Base-by-base conservation (phyloP, 73 alveolate genomes). In the Symbiodinium natans region DNA sequence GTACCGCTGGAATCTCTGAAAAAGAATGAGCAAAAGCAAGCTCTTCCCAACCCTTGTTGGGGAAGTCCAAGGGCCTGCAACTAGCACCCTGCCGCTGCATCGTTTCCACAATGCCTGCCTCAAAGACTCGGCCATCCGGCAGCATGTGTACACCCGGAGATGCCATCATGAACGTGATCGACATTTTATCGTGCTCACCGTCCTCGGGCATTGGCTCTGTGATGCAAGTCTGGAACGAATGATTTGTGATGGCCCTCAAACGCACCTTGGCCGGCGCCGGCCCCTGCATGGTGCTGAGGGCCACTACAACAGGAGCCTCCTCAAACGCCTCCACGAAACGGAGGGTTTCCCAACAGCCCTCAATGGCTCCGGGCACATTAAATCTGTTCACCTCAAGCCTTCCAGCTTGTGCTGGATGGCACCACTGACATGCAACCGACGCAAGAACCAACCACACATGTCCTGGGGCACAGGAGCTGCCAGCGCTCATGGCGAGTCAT, bases 281-380 rank as follows among this genome's bases (percentile, higher is more conserved):
- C 33, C 88, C 88, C n/a, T 36, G 36, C 15, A 6, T 15, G 10
- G 56, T 33, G 38, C 59, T 19, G 36, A 80, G 29, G 9, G 56
- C 88, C 54, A 80, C 88, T 41, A 80, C 88, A 13, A 80, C 88
- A 15, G 88, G 88, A 23, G 36, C 88, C 33, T 36, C 88, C 9
- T 36, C 56, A 25, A 80, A 80, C 13, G 54, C 56, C 38, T 38
- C 36, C 34, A 31, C 21, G 38, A 80, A 80, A 59, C 21, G 56
- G 36, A 39, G 15, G 2, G 56, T 39, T 59, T 36, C 33, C 54
- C 54, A 80, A 29, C 80, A 63, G 0, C 36, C 80, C 7, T 63
- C 36, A 5, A 36, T 6, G 36, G 36, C 27, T 25, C 40, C 80
- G 2, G 33, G 33, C 36, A 63, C 36, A 10, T 2, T 23, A 23